These are phyloP conservation scores for Exophiala dermatitidis DNA, from an alignment of 2,329 filamentous ascomycete species.

Conservation along the genomic window DNA sequence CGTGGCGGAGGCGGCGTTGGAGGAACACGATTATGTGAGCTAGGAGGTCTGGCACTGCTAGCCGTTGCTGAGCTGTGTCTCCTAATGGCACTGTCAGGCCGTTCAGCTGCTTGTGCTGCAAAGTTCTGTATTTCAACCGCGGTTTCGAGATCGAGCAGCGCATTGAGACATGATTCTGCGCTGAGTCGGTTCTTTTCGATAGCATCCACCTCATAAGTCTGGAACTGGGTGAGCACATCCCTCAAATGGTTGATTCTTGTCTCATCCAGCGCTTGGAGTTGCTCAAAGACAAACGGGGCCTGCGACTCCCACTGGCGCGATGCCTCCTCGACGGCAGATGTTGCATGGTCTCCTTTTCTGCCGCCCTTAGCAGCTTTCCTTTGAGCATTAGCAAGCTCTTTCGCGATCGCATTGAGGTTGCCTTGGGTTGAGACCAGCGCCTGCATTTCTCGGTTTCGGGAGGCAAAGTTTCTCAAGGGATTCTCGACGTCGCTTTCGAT, in stretches of 20 bases:
- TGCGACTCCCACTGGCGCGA: conserved; percentile 85
- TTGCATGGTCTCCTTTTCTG: conserved; percentile 64
- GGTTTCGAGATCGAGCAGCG: conserved; percentile 78
- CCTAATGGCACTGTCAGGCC: conserved; percentile 36
- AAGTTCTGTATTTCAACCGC: conserved; percentile 78
- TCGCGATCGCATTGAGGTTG: conserved; percentile 73
- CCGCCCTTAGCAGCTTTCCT: conserved; percentile 78
- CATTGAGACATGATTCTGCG: conserved; percentile 71
- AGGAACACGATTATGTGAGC: conserved; percentile 23
- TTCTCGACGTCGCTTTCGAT: conserved; percentile 84
- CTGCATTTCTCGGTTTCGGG: conserved; percentile 65
- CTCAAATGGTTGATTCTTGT: conserved; percentile 80
- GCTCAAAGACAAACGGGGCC: conserved; percentile 90
- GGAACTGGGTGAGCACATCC: conserved; percentile 82
- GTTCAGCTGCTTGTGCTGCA: conserved; percentile 35
- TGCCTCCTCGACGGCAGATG: conserved; percentile 67
- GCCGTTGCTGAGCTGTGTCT: conserved; percentile 33
- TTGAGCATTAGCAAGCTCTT: conserved; percentile 75
- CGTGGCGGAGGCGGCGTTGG: conserved; percentile 37
- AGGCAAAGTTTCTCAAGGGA: conserved; percentile 68
- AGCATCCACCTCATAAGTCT: conserved; percentile 86
- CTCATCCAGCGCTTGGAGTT: conserved; percentile 84
- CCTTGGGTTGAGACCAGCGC: conserved; percentile 73
- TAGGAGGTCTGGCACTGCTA: conserved; percentile 27
- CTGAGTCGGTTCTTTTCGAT: conserved; percentile 67